phyloP scores from a whole-genome alignment of 345 rosid genomes.

The Citrus hindsii region DNA sequence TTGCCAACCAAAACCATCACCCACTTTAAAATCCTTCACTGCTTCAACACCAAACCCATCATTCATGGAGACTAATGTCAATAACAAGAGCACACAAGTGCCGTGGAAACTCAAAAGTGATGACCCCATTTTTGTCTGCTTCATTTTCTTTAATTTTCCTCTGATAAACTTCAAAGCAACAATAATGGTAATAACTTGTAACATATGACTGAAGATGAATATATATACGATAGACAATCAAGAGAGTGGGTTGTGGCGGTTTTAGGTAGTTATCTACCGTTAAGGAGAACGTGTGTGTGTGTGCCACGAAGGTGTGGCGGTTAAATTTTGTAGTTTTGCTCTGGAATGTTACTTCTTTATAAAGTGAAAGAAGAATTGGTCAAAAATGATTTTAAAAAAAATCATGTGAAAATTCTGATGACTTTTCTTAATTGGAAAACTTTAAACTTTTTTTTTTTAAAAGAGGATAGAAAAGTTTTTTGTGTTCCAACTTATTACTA shows the following conservation, averaged over 20 bases:
- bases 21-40: constrained; percentile 50
- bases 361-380: background rate
- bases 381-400: background rate
- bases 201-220: too few relatives aligned
- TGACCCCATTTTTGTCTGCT: constrained; percentile 14
- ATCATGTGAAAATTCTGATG: background rate
- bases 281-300: background rate
- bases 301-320: background rate
- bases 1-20: constrained; percentile 63
- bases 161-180: too few relatives aligned
- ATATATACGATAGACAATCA: background rate
- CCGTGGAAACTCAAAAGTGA: background rate
- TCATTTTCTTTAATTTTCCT: background rate
- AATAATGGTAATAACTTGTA: too few relatives aligned
- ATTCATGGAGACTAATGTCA: constrained; percentile 13
- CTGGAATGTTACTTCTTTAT: background rate
- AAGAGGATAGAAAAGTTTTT: too few relatives aligned
- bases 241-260: constrained; percentile 11
- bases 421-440: too few relatives aligned
- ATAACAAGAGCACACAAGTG: background rate
- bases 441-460: too few relatives aligned
- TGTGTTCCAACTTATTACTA: too few relatives aligned
- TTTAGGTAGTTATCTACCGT: constrained; percentile 13
- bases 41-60: constrained; percentile 25
- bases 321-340: background rate